Percentiles rank a stretch among this genome's conserved stretches.
Conservation (phyloP, 1,139 yeast species). For the Geotrichum phurueaensis region DNA sequence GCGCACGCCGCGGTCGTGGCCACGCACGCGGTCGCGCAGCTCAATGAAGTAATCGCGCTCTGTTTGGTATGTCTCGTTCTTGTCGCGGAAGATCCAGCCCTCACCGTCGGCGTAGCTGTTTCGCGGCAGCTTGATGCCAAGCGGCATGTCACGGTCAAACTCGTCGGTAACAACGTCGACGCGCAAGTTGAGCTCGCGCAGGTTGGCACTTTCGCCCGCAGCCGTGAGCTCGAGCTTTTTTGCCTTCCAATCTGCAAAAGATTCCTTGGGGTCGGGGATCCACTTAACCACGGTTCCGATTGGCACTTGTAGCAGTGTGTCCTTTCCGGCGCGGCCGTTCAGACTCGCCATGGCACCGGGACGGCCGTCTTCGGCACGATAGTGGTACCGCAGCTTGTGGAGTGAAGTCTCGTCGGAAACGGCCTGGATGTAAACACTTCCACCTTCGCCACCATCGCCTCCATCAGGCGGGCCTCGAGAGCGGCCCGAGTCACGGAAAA, state of each 20-base stretch:
- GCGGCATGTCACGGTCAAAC: constrained; percentile 9
- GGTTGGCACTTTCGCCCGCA: neutral
- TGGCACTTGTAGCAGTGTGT: constrained; percentile 76
- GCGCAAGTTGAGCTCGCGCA: constrained; percentile 16
- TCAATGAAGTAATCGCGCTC: constrained; percentile 58
- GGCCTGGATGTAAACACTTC: constrained; percentile 76
- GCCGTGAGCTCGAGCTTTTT: constrained; percentile 15
- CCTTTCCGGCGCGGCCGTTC: constrained; percentile 79
- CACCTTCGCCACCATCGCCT: constrained; percentile 96
- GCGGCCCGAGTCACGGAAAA: constrained; percentile 76
- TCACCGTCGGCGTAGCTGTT: constrained; percentile 57
- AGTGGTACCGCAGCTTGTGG: constrained; percentile 60
- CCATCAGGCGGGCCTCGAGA: constrained; percentile 95
- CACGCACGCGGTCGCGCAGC: constrained; percentile 55
- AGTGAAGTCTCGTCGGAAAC: constrained; percentile 63
- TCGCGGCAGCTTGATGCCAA: constrained; percentile 47
- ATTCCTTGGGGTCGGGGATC: constrained; percentile 66
- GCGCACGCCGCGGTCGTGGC: constrained; percentile 56
- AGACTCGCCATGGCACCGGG: constrained; percentile 70
- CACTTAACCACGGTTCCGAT: constrained; percentile 83
- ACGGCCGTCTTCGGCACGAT: constrained; percentile 66
- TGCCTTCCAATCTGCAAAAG: constrained; percentile 14
- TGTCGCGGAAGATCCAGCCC: constrained; percentile 81
- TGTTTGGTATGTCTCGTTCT: constrained; percentile 63
- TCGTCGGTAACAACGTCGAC: constrained; percentile 16